Percentiles rank a stretch among this genome's conserved stretches.
phyloP scores from a whole-genome alignment of 345 rosid species.

The Hibiscus syriacus region DNA sequence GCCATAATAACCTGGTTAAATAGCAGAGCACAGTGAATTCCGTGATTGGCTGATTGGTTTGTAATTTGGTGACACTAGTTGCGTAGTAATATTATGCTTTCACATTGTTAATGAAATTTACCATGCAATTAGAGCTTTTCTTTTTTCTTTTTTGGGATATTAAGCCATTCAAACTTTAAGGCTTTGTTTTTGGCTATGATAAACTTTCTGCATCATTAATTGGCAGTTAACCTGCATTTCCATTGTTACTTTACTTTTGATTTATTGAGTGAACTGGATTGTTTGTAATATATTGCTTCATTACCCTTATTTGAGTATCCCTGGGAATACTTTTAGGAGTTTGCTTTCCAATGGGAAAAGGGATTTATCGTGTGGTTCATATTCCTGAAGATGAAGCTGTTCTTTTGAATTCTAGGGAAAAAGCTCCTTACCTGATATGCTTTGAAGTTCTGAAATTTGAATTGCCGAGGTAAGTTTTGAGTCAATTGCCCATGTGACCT shows the following conservation, averaged over 20 bases:
- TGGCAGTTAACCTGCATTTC: background rate
- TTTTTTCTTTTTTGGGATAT: background rate
- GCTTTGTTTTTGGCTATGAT: background rate
- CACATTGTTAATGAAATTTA: background rate
- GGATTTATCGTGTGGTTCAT: too few relatives aligned
- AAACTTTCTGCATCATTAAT: background rate
- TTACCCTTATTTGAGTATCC: conserved; percentile 11
- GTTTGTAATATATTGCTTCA: conserved; percentile 1
- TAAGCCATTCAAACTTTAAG: background rate
- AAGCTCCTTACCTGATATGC: conserved; percentile 73
- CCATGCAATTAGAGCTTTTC: too few relatives aligned
- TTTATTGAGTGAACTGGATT: background rate
- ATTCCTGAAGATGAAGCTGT: too few relatives aligned
- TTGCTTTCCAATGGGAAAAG: too few relatives aligned
- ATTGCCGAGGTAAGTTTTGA: conserved; percentile 48
- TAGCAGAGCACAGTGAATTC: background rate
- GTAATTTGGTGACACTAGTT: background rate
- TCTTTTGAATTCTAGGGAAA: too few relatives aligned
- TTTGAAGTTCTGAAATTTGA: conserved; percentile 87
- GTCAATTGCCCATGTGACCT: background rate
- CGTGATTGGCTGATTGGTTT: background rate
- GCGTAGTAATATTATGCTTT: background rate
- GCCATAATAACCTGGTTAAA: too few relatives aligned
- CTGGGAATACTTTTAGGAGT: too few relatives aligned
- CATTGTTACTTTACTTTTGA: background rate